A percentile compares a stretch with the other conserved stretches of the same genome.
phyloP scores from a whole-genome alignment of 345 rosid genomes.

The Conringia planisiliqua region DNA sequence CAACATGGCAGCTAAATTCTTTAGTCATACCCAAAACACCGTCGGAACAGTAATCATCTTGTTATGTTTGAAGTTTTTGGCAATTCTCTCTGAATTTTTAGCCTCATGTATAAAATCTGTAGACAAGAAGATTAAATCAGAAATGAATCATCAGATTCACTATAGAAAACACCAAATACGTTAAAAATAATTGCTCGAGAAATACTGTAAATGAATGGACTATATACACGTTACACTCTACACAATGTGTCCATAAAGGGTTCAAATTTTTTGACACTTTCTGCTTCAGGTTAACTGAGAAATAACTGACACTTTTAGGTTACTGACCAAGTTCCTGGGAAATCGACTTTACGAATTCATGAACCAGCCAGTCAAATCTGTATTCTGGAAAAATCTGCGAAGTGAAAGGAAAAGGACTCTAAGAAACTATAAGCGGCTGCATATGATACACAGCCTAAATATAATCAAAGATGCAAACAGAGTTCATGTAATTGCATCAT shows the following conservation, averaged over 20 bases:
- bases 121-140: neutral
- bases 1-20: neutral
- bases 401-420: slow-evolving; percentile 15
- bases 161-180: neutral
- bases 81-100: slow-evolving; percentile 68
- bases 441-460: neutral
- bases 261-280: neutral
- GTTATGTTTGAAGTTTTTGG: slow-evolving; percentile 58
- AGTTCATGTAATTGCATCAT: neutral
- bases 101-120: slow-evolving; percentile 91
- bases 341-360: slow-evolving; percentile 61
- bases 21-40: slow-evolving; percentile 61
- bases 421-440: neutral
- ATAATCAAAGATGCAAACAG: slow-evolving; percentile 1
- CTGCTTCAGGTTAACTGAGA: neutral
- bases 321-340: slow-evolving; percentile 82
- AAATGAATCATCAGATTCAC: neutral
- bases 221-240: neutral
- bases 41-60: slow-evolving; percentile 54
- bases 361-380: slow-evolving; percentile 74
- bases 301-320: slow-evolving; percentile 5
- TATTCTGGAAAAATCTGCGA: slow-evolving; percentile 76
- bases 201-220: neutral
- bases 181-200: neutral
- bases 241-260: neutral